Percentiles rank a stretch among this genome's conserved stretches.
These are phyloP conservation scores for Graphiopsis chlorocephala DNA, from an alignment of 2,329 filamentous ascomycete genomes.

Conservation along the genomic window DNA sequence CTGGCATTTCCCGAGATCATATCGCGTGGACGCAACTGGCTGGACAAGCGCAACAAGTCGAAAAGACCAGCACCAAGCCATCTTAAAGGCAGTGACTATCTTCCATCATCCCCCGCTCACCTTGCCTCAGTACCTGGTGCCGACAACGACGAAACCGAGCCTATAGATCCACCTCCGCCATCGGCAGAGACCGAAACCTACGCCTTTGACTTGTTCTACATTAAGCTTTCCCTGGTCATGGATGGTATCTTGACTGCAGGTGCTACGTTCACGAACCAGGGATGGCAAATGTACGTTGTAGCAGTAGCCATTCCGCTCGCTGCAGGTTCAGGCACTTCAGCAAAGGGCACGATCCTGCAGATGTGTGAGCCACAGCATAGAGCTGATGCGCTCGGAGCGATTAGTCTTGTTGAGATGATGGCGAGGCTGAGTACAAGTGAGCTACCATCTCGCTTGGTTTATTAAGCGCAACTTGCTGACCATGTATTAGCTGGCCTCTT, in stretches of 20 bases:
- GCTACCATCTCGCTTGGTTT: conserved; percentile 15
- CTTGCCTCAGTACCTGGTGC: conserved; percentile 6
- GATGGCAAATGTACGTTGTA: conserved; percentile 68
- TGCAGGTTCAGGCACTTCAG: conserved; percentile 65
- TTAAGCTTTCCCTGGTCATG: conserved; percentile 62
- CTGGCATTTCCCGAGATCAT: conserved; percentile 47
- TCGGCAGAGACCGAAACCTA: conserved; percentile 48
- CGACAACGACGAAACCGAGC: conserved; percentile 21
- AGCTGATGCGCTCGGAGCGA: conserved; percentile 65
- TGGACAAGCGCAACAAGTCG: conserved; percentile 31
- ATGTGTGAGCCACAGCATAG: conserved; percentile 63
- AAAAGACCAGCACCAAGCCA: neutral
- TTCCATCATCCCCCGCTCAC: conserved; percentile 1
- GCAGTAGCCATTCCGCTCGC: conserved; percentile 65
- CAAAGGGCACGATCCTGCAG: conserved; percentile 70
- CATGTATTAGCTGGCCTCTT: conserved; percentile 53
- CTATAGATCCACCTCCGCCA: conserved; percentile 45
- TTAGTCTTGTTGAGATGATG: conserved; percentile 68
- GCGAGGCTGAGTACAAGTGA: conserved; percentile 56
- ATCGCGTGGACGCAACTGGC: conserved; percentile 41
- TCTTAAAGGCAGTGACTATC: conserved; percentile 3
- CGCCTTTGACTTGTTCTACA: conserved; percentile 65
- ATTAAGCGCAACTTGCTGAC: neutral
- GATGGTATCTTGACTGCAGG: conserved; percentile 64
- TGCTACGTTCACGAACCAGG: conserved; percentile 59